phyloP scores from a whole-genome alignment of 352 stramenopile genomes.

The Phytophthora quininea region DNA sequence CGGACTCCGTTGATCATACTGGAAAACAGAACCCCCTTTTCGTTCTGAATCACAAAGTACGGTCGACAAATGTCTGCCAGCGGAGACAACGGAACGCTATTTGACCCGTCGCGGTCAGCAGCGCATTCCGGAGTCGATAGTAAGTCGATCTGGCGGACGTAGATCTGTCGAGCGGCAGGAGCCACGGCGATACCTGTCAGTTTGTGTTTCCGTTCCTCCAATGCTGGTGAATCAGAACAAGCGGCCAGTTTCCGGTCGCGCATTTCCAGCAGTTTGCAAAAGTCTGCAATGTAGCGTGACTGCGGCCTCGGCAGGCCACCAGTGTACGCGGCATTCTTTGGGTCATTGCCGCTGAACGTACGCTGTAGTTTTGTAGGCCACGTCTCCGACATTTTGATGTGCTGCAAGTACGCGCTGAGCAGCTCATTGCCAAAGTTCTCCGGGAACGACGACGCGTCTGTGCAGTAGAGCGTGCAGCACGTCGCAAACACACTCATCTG shows the following conservation, averaged over 20 bases:
- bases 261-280: conserved; percentile 77
- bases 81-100: conserved; percentile 9
- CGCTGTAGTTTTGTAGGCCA: conserved; percentile 77
- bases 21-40: conserved; percentile 87
- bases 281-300: conserved; percentile 80
- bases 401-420: conserved; percentile 77
- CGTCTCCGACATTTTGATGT: conserved; percentile 77
- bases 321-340: conserved; percentile 75
- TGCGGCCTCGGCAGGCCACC: conserved; percentile 74
- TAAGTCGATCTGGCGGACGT: conserved; percentile 83
- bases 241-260: conserved; percentile 65
- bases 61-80: conserved; percentile 57
- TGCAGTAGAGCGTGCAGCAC: conserved; percentile 84
- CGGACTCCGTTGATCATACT: conserved; percentile 85
- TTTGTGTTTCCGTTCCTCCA: conserved; percentile 78
- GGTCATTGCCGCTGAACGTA: conserved; percentile 73
- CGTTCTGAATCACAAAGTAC: conserved; percentile 88
- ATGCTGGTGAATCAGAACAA: conserved; percentile 45
- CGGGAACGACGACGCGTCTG: conserved; percentile 64
- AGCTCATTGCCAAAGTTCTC: conserved; percentile 76
- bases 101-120: conserved; percentile 6
- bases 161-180: conserved; percentile 67
- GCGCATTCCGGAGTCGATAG: conserved; percentile 36
- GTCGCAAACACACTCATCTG: conserved; percentile 90
- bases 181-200: conserved; percentile 80